phyloP scores from a whole-genome alignment of 208 protist genomes.

The Acanthamoeba castellanii region DNA sequence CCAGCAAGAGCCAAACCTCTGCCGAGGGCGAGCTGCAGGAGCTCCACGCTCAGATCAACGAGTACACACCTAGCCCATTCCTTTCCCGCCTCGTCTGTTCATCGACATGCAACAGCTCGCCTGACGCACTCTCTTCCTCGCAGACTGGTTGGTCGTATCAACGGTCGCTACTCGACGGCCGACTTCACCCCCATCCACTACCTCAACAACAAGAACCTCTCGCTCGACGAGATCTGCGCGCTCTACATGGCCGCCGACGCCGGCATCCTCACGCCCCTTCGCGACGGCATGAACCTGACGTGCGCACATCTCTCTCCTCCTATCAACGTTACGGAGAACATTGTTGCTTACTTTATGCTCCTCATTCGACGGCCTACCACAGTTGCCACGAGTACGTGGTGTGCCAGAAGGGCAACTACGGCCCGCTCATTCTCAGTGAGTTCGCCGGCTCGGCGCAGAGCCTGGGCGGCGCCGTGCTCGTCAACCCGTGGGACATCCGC shows the following conservation, averaged over 20 bases:
- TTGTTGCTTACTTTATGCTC: too few relatives aligned
- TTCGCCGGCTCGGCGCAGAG: slow-evolving; percentile 86
- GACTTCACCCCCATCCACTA: slow-evolving; percentile 88
- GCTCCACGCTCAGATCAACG: slow-evolving; percentile 67
- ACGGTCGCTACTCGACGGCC: slow-evolving; percentile 89
- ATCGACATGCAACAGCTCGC: neutral
- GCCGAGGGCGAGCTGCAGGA: slow-evolving; percentile 66
- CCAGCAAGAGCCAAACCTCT: neutral
- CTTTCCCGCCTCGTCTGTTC: neutral
- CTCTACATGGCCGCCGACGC: slow-evolving; percentile 87
- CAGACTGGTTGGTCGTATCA: slow-evolving; percentile 90
- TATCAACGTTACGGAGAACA: neutral
- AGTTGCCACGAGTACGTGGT: slow-evolving; percentile 85
- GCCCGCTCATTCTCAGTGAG: slow-evolving; percentile 87
- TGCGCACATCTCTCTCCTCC: neutral
- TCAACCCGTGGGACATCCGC: slow-evolving; percentile 84
- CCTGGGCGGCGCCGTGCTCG: slow-evolving; percentile 78
- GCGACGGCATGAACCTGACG: slow-evolving; percentile 90
- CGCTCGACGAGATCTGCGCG: slow-evolving; percentile 85
- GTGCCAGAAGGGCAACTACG: slow-evolving; percentile 83
- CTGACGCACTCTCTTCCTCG: neutral
- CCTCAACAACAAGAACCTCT: slow-evolving; percentile 86
- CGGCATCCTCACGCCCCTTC: slow-evolving; percentile 87
- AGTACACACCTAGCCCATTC: neutral
- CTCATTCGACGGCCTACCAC: neutral